A percentile compares a stretch with the other conserved stretches of the same genome.
phyloP scores from a whole-genome alignment of 2,329 filamentous ascomycete species.

The Stagonosporopsis chrysanthemi region DNA sequence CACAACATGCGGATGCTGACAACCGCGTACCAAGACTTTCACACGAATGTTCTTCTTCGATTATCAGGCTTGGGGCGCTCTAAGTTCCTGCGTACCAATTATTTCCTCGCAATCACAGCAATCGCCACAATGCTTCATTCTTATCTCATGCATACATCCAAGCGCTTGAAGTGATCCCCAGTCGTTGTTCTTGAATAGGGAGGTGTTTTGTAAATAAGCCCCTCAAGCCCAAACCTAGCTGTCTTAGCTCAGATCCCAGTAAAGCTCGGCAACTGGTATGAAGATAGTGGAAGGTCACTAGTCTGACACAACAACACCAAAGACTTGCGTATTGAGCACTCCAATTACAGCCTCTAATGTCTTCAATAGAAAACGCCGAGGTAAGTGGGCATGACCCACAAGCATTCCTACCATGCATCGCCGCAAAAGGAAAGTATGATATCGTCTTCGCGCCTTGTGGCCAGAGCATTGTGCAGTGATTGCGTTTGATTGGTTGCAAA shows the following conservation, averaged over 20 bases:
- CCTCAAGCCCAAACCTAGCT: constrained; percentile 47
- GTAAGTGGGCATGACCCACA: background rate
- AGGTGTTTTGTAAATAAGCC: constrained; percentile 41
- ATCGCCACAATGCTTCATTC: constrained; percentile 8
- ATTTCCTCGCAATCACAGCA: background rate
- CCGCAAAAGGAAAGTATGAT: constrained; percentile 14
- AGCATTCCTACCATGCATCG: background rate
- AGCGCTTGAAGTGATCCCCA: constrained; percentile 41
- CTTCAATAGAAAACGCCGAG: background rate
- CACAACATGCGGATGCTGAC: background rate
- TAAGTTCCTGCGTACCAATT: background rate
- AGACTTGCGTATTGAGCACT: constrained; percentile 7
- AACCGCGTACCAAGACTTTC: background rate
- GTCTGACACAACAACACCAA: constrained; percentile 3
- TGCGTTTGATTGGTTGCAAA: constrained; percentile 8
- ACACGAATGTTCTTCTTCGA: background rate
- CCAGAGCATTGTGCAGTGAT: background rate
- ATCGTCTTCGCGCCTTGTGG: background rate
- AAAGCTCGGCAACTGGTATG: constrained; percentile 6
- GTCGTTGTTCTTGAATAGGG: constrained; percentile 37
- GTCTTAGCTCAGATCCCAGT: constrained; percentile 31
- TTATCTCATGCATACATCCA: constrained; percentile 39
- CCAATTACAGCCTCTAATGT: background rate
- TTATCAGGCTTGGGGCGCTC: background rate
- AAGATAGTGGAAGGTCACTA: background rate